Base-by-base conservation (phyloP, 2,329 filamentous ascomycete genomes). In the Monosporascus sp. region DNA sequence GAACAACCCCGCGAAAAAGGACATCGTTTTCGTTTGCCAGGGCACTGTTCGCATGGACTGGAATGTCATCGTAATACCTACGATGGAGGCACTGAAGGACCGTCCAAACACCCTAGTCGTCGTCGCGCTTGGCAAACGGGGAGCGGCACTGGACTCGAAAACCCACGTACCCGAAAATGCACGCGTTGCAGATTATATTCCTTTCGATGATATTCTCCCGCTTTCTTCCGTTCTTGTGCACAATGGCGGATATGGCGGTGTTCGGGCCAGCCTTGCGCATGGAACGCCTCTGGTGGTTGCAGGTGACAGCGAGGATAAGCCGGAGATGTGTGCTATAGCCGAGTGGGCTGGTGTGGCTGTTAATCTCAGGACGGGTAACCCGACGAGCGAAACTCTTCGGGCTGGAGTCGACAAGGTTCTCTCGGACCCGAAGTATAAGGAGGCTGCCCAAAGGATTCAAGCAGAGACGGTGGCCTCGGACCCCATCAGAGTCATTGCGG, bases 21-120 rank as follows among this genome's bases (percentile, higher is more conserved):
- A 68, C 20, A 64, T 74, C 14, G 57, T 73, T 17, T 61, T 67
- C 36, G 69, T 73, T 7, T 69, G 64, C 22, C 70, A 72, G 52
- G 71, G 72, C 1, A 71, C 70, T 6, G 51, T 71, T 0, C 61
- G 60, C 5, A 51, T 64, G 20, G 52, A 69, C 26, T 64, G 62
- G 27, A 56, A 62, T 14, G 63, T 72, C 11, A 58, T 73, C 3
- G 64, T 70, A 17, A 56, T 72, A 8, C 70, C 72, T 2, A 69
- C 70, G 0, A 59, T 73, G 22, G 59, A 66, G 31, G 71, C 65
- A 1, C 57, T 73, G 31, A 63, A 64, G 16, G 60, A 68, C 48
- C 59, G 65, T 1, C 57, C 65, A 3, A 66, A 73, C 52, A 58
- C 69, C 2, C 52, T 73, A 5, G 61, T 73, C 6, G 63, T 73